Evolutionary conservation across 441 rosid species (phyloP).

Genomic region (Capsella rubella): DNA sequence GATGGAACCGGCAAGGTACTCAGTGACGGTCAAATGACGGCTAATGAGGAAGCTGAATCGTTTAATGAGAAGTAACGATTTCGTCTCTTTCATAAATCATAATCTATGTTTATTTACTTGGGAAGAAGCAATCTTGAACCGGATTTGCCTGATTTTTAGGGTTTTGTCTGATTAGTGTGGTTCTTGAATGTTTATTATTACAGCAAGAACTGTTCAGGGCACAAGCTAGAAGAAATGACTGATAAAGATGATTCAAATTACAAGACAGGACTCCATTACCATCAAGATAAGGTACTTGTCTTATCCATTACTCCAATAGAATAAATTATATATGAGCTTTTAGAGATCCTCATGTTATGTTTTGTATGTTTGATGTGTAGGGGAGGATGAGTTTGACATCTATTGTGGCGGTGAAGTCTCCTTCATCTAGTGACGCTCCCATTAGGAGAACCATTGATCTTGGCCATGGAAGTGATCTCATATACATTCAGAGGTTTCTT

Average conservation of each 20-base stretch:
- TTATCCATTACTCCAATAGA: neutral
- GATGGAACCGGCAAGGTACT: constrained; percentile 36
- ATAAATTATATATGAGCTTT: too few species aligned
- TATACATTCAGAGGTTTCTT: constrained; percentile 61
- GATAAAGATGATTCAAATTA: constrained; percentile 46
- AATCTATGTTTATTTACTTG: too few species aligned
- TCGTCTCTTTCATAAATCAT: neutral
- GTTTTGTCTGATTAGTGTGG: neutral
- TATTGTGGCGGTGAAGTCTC: neutral
- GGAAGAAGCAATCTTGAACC: too few species aligned
- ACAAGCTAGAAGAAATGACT: constrained; percentile 55
- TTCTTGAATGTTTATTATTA: constrained; percentile 17
- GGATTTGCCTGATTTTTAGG: neutral
- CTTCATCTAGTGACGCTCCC: constrained; percentile 23
- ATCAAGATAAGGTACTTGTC: constrained; percentile 49
- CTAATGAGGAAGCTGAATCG: constrained; percentile 63
- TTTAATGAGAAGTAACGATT: constrained; percentile 51
- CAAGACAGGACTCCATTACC: constrained; percentile 47
- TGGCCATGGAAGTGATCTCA: constrained; percentile 71
- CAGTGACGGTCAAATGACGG: constrained; percentile 51
- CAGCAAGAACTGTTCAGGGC: constrained; percentile 63
- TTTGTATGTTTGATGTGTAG: constrained; percentile 28
- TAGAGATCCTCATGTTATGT: neutral
- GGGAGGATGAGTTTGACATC: constrained; percentile 36
- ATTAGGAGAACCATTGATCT: constrained; percentile 60